A percentile compares a stretch with the other conserved stretches of the same genome.
phyloP scores from a whole-genome alignment of 2,329 filamentous ascomycete species.

The Beauveria australis region DNA sequence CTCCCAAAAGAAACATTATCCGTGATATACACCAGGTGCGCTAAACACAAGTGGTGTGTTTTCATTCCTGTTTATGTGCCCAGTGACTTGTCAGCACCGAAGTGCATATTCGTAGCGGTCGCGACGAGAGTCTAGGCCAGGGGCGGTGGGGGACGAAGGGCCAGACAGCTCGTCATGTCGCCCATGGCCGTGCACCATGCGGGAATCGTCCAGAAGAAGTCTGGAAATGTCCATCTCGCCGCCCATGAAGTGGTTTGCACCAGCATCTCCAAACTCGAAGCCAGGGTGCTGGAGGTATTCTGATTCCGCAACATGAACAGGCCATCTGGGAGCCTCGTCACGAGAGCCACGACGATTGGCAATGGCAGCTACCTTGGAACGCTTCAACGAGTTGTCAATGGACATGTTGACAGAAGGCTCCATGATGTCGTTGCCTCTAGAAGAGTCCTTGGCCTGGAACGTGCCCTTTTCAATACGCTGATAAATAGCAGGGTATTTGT shows the following conservation, averaged over 20 bases:
- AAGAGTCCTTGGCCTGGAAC: slow-evolving; percentile 36
- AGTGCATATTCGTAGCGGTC: slow-evolving; percentile 14
- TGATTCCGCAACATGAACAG: slow-evolving; percentile 26
- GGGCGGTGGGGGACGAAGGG: slow-evolving; percentile 17
- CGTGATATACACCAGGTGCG: neutral
- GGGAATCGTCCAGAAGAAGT: slow-evolving; percentile 47
- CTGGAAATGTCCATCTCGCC: slow-evolving; percentile 57
- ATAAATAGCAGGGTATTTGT: slow-evolving; percentile 54
- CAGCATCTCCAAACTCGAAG: slow-evolving; percentile 38
- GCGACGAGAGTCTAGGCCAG: slow-evolving; percentile 14
- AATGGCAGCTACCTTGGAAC: slow-evolving; percentile 29
- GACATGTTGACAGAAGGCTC: slow-evolving; percentile 45
- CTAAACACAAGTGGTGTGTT: slow-evolving; percentile 7
- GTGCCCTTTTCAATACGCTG: slow-evolving; percentile 47
- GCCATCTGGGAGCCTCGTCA: slow-evolving; percentile 41
- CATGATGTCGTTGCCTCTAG: slow-evolving; percentile 33
- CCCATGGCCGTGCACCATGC: slow-evolving; percentile 19
- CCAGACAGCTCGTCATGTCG: slow-evolving; percentile 22
- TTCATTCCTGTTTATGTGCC: neutral
- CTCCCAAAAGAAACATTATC: slow-evolving; percentile 8
- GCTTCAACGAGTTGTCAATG: slow-evolving; percentile 37
- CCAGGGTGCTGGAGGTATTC: slow-evolving; percentile 21
- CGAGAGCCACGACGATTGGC: slow-evolving; percentile 33
- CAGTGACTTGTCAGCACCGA: slow-evolving; percentile 13
- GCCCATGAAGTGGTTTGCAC: slow-evolving; percentile 31